phyloP scores from a whole-genome alignment of 1,139 yeast species.

The Taiozyma sp. region DNA sequence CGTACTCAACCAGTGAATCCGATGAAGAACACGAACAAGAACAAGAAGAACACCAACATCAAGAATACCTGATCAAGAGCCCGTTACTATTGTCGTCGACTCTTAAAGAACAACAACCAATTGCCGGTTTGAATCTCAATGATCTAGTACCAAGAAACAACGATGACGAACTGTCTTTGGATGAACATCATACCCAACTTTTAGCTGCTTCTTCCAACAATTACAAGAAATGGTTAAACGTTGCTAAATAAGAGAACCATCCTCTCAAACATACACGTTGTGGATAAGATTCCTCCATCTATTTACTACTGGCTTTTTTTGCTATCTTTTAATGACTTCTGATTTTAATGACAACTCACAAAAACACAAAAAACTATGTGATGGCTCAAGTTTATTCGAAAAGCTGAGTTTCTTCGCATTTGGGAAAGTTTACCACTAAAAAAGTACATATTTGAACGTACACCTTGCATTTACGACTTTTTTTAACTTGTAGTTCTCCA shows the following conservation, averaged over 20 bases:
- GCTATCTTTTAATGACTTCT: background rate
- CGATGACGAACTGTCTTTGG: constrained; percentile 4
- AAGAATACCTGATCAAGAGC: constrained; percentile 23
- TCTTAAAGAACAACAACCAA: constrained; percentile 19
- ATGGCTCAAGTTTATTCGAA: background rate
- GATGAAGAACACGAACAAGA: constrained; percentile 12
- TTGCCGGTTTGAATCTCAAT: constrained; percentile 21
- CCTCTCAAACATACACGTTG: background rate
- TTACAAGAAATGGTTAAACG: constrained; percentile 25
- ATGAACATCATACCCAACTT: constrained; percentile 17
- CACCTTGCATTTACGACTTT: background rate
- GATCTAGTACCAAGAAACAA: constrained; percentile 18
- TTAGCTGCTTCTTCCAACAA: constrained; percentile 23
- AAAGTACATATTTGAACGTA: background rate
- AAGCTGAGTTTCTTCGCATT: background rate
- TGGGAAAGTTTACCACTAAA: background rate
- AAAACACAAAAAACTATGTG: background rate
- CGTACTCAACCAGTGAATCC: constrained; percentile 4
- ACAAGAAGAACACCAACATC: constrained; percentile 12
- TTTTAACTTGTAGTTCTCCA: background rate
- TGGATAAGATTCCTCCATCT: background rate
- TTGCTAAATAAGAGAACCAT: constrained; percentile 9
- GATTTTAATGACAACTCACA: background rate
- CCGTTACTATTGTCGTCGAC: constrained; percentile 21
- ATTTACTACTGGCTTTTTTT: background rate